Percentiles rank a stretch among this genome's conserved stretches.
phyloP scores from a whole-genome alignment of 2,329 filamentous ascomycete species.

The Paraphaeosphaeria sporulosa region DNA sequence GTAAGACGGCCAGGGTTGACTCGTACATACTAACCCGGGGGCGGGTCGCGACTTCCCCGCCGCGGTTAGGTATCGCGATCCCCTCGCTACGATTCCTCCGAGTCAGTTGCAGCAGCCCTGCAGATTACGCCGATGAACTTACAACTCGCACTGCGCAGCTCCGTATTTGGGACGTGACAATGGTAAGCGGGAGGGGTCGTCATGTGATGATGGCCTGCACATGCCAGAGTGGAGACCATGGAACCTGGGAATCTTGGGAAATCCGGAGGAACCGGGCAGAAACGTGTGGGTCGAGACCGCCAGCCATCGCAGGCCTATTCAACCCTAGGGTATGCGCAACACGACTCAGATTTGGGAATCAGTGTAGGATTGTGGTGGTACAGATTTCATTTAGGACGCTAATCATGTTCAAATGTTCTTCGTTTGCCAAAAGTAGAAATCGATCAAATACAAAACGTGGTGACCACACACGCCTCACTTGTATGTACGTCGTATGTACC shows the following conservation, averaged over 20 bases:
- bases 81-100: neutral
- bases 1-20: neutral
- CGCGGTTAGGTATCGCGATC: neutral
- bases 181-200: neutral
- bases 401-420: neutral
- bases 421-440: neutral
- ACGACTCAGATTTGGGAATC: neutral
- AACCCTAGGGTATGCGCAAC: neutral
- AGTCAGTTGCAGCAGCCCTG: neutral
- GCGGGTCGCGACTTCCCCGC: neutral
- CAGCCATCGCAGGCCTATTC: neutral
- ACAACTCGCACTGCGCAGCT: neutral
- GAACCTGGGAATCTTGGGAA: too few species aligned
- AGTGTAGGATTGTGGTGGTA: neutral
- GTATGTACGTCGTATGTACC: neutral
- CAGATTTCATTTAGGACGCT: neutral
- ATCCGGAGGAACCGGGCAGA: too few species aligned
- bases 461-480: neutral
- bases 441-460: neutral
- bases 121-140: neutral
- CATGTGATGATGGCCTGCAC: neutral
- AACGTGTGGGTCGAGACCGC: neutral
- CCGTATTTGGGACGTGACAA: neutral
- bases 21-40: neutral
- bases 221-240: neutral